Evolutionary conservation across 208 protist genomes (phyloP), one percentile per base, ranked within the genome.

Genomic region (Wallacemonas sp.): DNA sequence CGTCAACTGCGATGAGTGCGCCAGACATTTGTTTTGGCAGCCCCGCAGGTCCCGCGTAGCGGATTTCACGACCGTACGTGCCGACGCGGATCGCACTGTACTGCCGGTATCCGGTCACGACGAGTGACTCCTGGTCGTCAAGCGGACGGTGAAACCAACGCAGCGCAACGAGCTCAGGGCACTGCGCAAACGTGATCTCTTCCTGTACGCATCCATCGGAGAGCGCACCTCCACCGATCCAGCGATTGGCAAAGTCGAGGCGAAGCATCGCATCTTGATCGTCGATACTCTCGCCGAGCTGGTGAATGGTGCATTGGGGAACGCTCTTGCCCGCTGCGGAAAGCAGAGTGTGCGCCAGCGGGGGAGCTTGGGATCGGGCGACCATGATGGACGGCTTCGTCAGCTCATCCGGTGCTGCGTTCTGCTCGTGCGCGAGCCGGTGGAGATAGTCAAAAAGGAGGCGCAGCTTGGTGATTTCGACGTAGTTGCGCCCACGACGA

Each of bases 221-320:
- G 8, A 93, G 65, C 2, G 80, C 77, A n/a, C 84, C 88, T 24
- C 87, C 87, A 24, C 85, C 86, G 29, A 92, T 73, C 57, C 64
- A 77, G 16, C 54, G 34, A 52, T 93, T 96, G n/a, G 86, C 86
- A 68, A 92, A 94, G 65, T 92, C 86, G 5, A 79, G 54, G 2
- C 77, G 77, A 1, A 84, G 61, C 46, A 65, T 61, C 1, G 29
- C 55, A 1, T 56, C 12, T 54, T 71, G 70, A 29, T 88, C 76
- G 34, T 88, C 83, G 52, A 94, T 85, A 36, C 66, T 72, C 56
- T 76, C 68, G 19, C 62, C 54, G 2, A 76, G 63, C 0, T 39
- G 12, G 16, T 78, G 55, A 48, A 78, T 29, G 19, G 38, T 56
- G 24, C 54, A 36, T 6, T 47, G 54, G 29, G 6, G 27, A 54